These are phyloP conservation scores for Fusarium musae DNA, from an alignment of 2,329 filamentous ascomycete species.

Conservation along the genomic window DNA sequence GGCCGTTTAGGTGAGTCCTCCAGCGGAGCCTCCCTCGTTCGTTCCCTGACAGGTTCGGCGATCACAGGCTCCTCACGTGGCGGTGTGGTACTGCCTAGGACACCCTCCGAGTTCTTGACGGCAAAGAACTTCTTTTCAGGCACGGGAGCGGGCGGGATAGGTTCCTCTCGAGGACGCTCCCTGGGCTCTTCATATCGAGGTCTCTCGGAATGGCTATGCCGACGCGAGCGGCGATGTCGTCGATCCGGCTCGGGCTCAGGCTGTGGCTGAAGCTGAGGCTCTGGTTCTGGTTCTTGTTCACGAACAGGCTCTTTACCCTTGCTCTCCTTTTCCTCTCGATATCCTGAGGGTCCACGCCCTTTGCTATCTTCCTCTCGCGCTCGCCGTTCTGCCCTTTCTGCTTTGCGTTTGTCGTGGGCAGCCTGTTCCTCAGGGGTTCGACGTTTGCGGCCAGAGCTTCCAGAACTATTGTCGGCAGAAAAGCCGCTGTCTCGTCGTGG, in stretches of 20 bases:
- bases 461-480: conserved; percentile 53
- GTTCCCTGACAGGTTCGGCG: conserved; percentile 35
- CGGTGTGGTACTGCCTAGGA: conserved; percentile 43
- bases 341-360: conserved; percentile 28
- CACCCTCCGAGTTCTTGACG: conserved; percentile 52
- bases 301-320: conserved; percentile 46
- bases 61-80: conserved; percentile 38
- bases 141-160: conserved; percentile 27
- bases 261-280: neutral
- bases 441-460: conserved; percentile 48
- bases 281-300: conserved; percentile 44
- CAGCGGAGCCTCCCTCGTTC: conserved; percentile 37
- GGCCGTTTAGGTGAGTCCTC: conserved; percentile 49
- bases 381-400: conserved; percentile 53
- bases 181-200: conserved; percentile 46
- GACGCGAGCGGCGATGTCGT: conserved; percentile 54
- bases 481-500: conserved; percentile 60
- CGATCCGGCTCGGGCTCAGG: conserved; percentile 37
- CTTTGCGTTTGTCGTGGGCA: conserved; percentile 61
- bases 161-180: conserved; percentile 43
- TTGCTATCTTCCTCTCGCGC: conserved; percentile 40
- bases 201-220: conserved; percentile 54
- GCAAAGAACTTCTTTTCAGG: conserved; percentile 57
- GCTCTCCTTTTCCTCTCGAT: conserved; percentile 36
- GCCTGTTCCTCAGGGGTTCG: conserved; percentile 62